phyloP scores from a whole-genome alignment of 768 basidiomycete genomes.

The Boletus bicolor region DNA sequence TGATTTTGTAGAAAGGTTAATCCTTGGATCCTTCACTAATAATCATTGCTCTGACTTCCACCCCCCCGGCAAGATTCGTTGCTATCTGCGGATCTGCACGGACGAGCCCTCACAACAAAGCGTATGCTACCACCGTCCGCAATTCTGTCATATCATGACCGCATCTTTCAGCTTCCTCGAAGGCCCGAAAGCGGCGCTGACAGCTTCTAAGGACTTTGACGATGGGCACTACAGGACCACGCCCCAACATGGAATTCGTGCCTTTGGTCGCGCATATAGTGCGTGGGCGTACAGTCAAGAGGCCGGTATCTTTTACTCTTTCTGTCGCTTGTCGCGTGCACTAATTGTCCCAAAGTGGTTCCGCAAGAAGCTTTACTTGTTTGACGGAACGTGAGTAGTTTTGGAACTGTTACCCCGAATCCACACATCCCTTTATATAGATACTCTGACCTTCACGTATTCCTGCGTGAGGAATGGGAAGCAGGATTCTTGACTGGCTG shows the following conservation, averaged over 20 bases:
- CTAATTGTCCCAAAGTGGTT: conserved; percentile 44
- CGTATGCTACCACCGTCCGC: conserved; percentile 30
- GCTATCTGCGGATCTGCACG: conserved; percentile 52
- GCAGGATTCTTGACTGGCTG: conserved; percentile 39
- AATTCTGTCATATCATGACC: background rate
- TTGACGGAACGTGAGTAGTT: conserved; percentile 36
- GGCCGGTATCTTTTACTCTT: conserved; percentile 27
- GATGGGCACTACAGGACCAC: conserved; percentile 47
- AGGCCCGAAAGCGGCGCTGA: conserved; percentile 52
- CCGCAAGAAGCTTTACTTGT: conserved; percentile 44
- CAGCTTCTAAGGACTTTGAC: conserved; percentile 52
- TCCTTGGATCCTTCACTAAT: background rate
- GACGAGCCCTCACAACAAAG: conserved; percentile 54
- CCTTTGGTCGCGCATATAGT: conserved; percentile 53
- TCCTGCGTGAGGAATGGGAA: conserved; percentile 54
- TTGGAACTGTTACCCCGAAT: background rate
- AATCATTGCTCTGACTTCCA: background rate
- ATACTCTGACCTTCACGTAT: conserved; percentile 45
- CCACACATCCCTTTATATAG: conserved; percentile 21
- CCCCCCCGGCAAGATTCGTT: conserved; percentile 39
- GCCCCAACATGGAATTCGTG: conserved; percentile 50
- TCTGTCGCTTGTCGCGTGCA: background rate
- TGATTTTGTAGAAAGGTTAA: conserved; percentile 48
- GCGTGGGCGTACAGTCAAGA: conserved; percentile 61
- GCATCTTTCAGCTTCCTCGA: conserved; percentile 49